Evolutionary conservation across 208 protist genomes (phyloP).

Genomic region (Angomonas ambiguus): DNA sequence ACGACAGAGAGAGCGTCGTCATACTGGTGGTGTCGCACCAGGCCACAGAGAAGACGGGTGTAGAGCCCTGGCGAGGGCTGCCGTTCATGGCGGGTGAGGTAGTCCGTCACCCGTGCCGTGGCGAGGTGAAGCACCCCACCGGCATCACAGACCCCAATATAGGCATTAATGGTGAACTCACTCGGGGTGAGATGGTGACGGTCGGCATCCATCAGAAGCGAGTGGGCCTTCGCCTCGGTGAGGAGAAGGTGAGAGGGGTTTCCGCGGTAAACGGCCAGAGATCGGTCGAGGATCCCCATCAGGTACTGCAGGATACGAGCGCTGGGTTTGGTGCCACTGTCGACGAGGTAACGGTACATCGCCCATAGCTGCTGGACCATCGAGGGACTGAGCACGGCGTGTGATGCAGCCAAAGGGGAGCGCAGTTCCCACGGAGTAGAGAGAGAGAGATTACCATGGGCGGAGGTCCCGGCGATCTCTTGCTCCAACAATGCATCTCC

Average conservation of each 20-base stretch:
- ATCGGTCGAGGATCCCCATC: conserved; percentile 69
- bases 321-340: conserved; percentile 78
- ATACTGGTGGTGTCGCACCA: conserved; percentile 54
- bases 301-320: conserved; percentile 59
- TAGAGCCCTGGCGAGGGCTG: conserved; percentile 54
- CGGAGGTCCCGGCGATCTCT: conserved; percentile 17
- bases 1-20: conserved; percentile 54
- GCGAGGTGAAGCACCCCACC: conserved; percentile 67
- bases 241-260: conserved; percentile 5
- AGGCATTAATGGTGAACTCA: conserved; percentile 69
- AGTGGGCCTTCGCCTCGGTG: conserved; percentile 63
- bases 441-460: conserved; percentile 14
- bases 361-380: conserved; percentile 51
- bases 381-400: conserved; percentile 29
- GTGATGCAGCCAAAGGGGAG: conserved; percentile 26
- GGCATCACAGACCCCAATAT: conserved; percentile 63
- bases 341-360: conserved; percentile 78
- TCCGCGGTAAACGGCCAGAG: conserved; percentile 16
- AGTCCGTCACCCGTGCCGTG: conserved; percentile 67
- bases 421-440: conserved; percentile 33
- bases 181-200: conserved; percentile 60
- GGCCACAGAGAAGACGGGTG: conserved; percentile 53
- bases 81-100: conserved; percentile 57
- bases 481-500: conserved; percentile 15
- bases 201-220: conserved; percentile 75